Evolutionary conservation across 208 protist species (phyloP), one percentile per base, ranked within the genome.

Genomic region (Leishmania tarentolae): DNA sequence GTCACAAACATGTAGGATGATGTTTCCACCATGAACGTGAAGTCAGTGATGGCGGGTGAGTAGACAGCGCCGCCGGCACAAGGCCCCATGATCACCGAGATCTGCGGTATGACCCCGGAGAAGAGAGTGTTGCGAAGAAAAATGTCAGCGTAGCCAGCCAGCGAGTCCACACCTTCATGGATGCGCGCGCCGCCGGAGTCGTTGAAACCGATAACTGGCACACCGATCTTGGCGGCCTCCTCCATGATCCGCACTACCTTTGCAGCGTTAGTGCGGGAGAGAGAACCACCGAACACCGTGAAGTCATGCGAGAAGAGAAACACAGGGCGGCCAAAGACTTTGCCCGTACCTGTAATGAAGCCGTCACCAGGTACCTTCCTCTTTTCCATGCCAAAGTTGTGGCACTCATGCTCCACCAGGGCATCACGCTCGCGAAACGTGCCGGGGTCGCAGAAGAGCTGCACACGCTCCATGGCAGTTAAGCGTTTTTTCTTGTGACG

Each of bases 201-300:
- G 89, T 99, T 99, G 72, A 99, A 91, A 76, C 98, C 98, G 75
- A 99, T 98, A 24, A 99, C 90, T 44, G 98, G 98, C 24, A 95
- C 95, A 75, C 98, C 98, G 7, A 99, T 92, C 57, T 89, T 81
- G 87, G 98, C 95, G 21, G 98, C 98, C 72, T 98, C 90, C 72
- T 99, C 98, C 98, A 99, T 99, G 66, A 99, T 90, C 80, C 99
- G 99, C 81, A 97, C 99, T 70, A 99, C 98, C 89, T 99, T 99
- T 69, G 93, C 80, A 2, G 98, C 98, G 76, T 99, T 98, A 0
- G 93, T 86, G 59, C 96, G 89, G 24, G 96, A 98, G 0, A 99
- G 90, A 11, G 91, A 95, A 40, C 98, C 98, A 72, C 98, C 98
- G 53, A 99, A 91, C 21, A 99, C 97, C 37, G 95, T 98, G 78